phyloP scores from a whole-genome alignment of 805 yeast species.

The Kurtzmaniella cleridarum region DNA sequence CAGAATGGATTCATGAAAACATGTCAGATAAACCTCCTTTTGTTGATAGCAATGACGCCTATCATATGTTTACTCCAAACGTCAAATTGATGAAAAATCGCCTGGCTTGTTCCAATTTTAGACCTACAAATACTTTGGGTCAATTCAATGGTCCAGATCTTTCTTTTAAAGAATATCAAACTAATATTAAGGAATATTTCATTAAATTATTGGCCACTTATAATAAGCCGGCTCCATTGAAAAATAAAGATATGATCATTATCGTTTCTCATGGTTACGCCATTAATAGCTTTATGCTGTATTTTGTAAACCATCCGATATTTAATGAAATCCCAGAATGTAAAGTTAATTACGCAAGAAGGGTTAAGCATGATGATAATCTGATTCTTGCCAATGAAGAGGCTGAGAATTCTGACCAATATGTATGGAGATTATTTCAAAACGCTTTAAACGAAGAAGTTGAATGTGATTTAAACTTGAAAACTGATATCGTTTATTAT shows the following conservation, averaged over 20 bases:
- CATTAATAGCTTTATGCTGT: slow-evolving; percentile 32
- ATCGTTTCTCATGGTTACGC: slow-evolving; percentile 40
- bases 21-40: slow-evolving; percentile 40
- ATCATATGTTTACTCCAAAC: slow-evolving; percentile 42
- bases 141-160: slow-evolving; percentile 38
- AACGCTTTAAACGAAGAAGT: slow-evolving; percentile 27
- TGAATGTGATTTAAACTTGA: slow-evolving; percentile 30
- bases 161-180: slow-evolving; percentile 34
- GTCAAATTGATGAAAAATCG: slow-evolving; percentile 29
- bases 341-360: slow-evolving; percentile 26
- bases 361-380: slow-evolving; percentile 9
- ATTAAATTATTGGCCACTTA: slow-evolving; percentile 38
- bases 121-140: slow-evolving; percentile 39
- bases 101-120: slow-evolving; percentile 30
- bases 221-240: slow-evolving; percentile 28
- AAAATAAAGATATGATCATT: slow-evolving; percentile 29
- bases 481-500: slow-evolving; percentile 39
- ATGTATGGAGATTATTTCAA: slow-evolving; percentile 26
- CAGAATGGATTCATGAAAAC: slow-evolving; percentile 42
- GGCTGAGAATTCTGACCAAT: slow-evolving; percentile 8
- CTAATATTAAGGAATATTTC: slow-evolving; percentile 33
- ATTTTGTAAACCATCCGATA: slow-evolving; percentile 38
- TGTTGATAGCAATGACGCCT: slow-evolving; percentile 39
- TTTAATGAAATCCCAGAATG: slow-evolving; percentile 42
- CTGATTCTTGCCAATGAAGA: slow-evolving; percentile 5